phyloP scores from a whole-genome alignment of 2,329 filamentous ascomycete genomes.

The Raffaelea deltoideospora region DNA sequence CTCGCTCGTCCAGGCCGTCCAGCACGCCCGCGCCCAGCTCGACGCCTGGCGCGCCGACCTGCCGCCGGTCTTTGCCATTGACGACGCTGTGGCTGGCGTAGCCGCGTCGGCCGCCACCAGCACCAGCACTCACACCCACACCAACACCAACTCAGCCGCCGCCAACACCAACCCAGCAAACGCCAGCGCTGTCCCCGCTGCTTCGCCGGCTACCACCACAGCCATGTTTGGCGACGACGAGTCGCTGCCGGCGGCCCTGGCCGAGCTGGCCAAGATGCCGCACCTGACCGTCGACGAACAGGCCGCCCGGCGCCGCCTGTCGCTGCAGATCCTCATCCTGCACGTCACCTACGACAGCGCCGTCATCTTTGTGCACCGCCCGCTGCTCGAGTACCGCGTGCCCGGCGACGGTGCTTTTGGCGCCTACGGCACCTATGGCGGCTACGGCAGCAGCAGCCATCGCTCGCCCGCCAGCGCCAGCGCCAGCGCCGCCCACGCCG shows the following conservation, averaged over 20 bases:
- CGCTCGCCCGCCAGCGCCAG: no score
- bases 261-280: not conserved
- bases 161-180: no score
- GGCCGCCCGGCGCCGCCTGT: constrained; percentile 1
- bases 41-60: constrained; percentile 6
- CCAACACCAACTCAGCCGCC: no score
- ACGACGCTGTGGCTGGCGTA: not conserved
- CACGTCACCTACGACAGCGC: constrained; percentile 14
- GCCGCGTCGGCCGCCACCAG: not conserved
- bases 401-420: no score
- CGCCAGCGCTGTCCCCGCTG: no score
- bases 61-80: constrained; percentile 4
- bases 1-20: constrained; percentile 8
- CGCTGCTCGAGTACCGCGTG: constrained; percentile 1
- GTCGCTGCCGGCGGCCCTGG: not conserved
- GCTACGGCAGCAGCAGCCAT: no score
- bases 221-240: no score
- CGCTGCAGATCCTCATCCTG: constrained; percentile 6
- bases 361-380: constrained; percentile 2
- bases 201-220: not conserved
- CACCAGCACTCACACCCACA: no score
- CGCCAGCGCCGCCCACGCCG: no score
- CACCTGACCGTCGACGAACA: not conserved
- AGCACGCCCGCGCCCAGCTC: constrained; percentile 5
- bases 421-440: no score